phyloP scores from a whole-genome alignment of 2,329 filamentous ascomycete species.

The Neurospora sp. region DNA sequence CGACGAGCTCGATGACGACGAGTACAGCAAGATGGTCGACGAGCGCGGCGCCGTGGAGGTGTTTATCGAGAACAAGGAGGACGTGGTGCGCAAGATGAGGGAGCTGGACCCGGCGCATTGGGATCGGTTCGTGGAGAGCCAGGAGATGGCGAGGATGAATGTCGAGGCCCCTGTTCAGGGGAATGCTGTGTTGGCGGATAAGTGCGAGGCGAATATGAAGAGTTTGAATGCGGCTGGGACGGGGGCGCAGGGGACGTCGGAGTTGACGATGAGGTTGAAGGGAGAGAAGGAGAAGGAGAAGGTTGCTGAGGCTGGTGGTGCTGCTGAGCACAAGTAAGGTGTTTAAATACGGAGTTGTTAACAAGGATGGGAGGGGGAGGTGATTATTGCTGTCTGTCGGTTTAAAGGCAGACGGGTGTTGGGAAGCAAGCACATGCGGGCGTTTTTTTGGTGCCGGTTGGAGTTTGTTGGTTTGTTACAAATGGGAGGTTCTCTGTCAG shows the following conservation, averaged over 20 bases:
- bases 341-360: background rate
- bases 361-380: background rate
- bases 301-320: background rate
- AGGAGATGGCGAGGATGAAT: slow-evolving; percentile 49
- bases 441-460: background rate
- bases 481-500: background rate
- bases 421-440: background rate
- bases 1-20: slow-evolving; percentile 51
- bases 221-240: background rate
- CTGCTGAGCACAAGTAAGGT: background rate
- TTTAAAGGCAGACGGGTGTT: background rate
- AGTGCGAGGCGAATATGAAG: background rate
- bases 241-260: background rate
- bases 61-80: slow-evolving; percentile 48
- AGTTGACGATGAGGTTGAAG: background rate
- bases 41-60: slow-evolving; percentile 51
- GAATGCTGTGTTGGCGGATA: background rate
- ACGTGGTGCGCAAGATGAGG: slow-evolving; percentile 39
- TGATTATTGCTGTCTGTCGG: background rate
- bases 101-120: slow-evolving; percentile 58
- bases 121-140: slow-evolving; percentile 51
- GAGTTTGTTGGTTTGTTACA: background rate
- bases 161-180: slow-evolving; percentile 18
- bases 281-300: background rate
- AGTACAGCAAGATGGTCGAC: slow-evolving; percentile 41